A percentile compares a stretch with the other conserved stretches of the same genome.
Conservation (phyloP, 1,139 yeast species). For the Taiozyma sp. region DNA sequence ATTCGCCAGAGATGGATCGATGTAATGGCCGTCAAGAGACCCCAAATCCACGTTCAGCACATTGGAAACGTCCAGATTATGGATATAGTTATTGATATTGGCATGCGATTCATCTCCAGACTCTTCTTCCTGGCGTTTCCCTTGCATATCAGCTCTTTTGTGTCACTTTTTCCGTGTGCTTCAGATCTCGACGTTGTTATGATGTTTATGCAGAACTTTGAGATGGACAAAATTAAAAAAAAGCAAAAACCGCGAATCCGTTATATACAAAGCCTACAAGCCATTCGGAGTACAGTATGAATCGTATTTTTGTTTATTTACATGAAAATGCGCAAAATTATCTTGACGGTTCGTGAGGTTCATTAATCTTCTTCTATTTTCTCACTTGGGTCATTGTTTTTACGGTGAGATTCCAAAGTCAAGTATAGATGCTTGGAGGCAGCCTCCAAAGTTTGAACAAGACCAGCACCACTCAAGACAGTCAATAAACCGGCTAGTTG, state of each 20-base stretch:
- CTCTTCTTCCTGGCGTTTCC: neutral
- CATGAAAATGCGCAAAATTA: neutral
- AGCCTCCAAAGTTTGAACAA: constrained; percentile 74
- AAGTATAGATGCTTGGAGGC: constrained; percentile 62
- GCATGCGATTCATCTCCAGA: constrained; percentile 1
- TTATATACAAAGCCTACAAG: neutral
- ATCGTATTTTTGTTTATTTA: neutral
- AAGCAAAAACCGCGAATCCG: neutral
- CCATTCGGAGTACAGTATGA: neutral
- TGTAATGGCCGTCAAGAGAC: constrained; percentile 10
- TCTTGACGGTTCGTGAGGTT: neutral
- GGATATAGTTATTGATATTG: constrained; percentile 15
- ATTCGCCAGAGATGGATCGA: constrained; percentile 14
- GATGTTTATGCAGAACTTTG: neutral
- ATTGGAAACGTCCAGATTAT: constrained; percentile 17
- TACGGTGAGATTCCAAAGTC: constrained; percentile 57
- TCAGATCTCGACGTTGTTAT: neutral
- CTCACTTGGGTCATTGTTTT: constrained; percentile 23
- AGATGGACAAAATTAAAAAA: neutral
- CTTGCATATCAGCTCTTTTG: neutral
- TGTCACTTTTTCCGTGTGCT: neutral
- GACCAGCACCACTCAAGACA: constrained; percentile 81
- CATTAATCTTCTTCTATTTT: constrained; percentile 4
- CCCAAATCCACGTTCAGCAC: constrained; percentile 13
- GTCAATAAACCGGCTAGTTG: constrained; percentile 85